Evolutionary conservation across 192 early-diverging fungal species (phyloP), one percentile per base, ranked within the genome.

Genomic region (Coemansia sp.): DNA sequence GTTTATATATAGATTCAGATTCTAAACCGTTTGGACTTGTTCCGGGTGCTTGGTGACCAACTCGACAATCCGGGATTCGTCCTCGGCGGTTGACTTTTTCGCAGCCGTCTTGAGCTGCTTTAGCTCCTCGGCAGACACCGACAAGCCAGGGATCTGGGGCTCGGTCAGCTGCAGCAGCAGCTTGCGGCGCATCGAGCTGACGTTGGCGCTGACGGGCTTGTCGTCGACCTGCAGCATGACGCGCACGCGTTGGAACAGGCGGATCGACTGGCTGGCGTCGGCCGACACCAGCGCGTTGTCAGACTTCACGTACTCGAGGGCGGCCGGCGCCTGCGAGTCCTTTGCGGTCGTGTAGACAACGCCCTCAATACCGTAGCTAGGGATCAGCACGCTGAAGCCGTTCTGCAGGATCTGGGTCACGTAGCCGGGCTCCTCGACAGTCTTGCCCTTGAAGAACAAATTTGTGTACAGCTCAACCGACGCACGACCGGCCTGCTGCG

Each of bases 401-500:
- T 98, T 99, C 68, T 95, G 92, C 51, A 98, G 67, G 21, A 97
- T 80, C 45, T 93, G 85, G 22, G 88, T 89, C 8, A 99, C 90
- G 62, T 90, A 94, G 7, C 85, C 97, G 49, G 88, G 84, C 61
- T 94, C 90, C 28, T 85, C 77, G 28, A 93, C 77, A 12, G 67
- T 82, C 81, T 97, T 99, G 62, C 85, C 87, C 73, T 88, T 92
- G 81, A 99, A 99, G 79, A 92, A 99, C 53, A 98, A 54, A 53
- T 94, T 85, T 1, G 97, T 99, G 81, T 86, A 97, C 9, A 99
- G 81, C 78, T 99, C 97, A 12, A 79, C 97, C 2, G 93, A 95
- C 26, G 90, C 88, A 5, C 95, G 83, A 9, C 87, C 80, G 0
- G 97, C 97, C 52, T 93, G 88, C 69, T 99, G 97, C 5, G 97